Evolutionary conservation across 78 protist species (phyloP).

Genomic region (Bodo saltans): DNA sequence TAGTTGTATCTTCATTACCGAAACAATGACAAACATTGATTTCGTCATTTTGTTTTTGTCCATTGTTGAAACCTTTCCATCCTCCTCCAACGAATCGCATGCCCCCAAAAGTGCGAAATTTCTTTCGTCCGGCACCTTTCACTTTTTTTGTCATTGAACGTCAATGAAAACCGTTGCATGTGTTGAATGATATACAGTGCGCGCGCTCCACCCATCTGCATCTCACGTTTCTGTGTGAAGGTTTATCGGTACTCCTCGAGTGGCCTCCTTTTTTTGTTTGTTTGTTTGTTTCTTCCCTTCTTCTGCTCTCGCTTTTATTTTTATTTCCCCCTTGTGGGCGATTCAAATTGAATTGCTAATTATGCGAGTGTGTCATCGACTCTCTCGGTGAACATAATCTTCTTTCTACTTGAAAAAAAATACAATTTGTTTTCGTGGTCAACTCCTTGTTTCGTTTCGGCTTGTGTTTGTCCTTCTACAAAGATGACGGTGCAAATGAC

Average conservation of each 20-base stretch:
- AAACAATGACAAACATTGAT: background rate
- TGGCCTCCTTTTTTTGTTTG: background rate
- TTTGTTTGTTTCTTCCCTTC: conserved; percentile 15
- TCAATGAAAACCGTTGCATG: no score
- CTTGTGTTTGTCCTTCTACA: background rate
- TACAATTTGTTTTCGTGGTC: background rate
- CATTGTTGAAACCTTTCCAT: no score
- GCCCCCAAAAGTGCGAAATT: no score
- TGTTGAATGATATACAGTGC: no score
- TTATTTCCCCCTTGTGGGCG: background rate
- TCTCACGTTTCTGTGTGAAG: background rate
- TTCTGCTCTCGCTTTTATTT: background rate
- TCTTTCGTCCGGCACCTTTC: no score
- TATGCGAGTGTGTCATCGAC: background rate
- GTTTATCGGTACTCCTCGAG: background rate
- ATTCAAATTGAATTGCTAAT: background rate
- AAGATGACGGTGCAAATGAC: background rate
- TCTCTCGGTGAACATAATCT: background rate
- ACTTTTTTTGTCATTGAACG: no score
- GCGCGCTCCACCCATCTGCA: no score
- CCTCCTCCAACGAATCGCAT: no score
- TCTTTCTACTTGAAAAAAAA: conserved; percentile 7
- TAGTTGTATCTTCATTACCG: no score
- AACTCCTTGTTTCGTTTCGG: background rate
- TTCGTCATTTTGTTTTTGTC: background rate